Evolutionary conservation across 2,329 filamentous ascomycete genomes (phyloP).

Genomic region (Aspergillus melleus): DNA sequence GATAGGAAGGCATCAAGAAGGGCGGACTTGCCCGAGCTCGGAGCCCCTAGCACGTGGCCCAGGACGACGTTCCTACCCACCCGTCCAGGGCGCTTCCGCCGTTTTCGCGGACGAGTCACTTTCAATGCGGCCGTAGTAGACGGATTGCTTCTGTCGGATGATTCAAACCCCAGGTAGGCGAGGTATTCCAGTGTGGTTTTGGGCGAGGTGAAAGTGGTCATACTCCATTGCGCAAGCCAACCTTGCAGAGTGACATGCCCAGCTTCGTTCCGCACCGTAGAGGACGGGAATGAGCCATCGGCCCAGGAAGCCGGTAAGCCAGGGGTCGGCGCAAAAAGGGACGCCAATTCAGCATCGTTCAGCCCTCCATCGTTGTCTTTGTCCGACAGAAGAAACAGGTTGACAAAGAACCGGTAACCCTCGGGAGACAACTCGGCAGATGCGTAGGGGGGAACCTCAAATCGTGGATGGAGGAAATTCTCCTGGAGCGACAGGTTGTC

Average conservation of each 20-base stretch:
- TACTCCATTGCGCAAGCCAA: slow-evolving; percentile 98
- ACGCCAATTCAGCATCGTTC: slow-evolving; percentile 79
- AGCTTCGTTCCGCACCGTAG: slow-evolving; percentile 91
- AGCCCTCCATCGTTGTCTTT: slow-evolving; percentile 96
- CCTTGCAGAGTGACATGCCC: slow-evolving; percentile 95
- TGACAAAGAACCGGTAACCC: slow-evolving; percentile 96
- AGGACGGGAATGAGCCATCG: slow-evolving; percentile 86
- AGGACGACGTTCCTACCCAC: slow-evolving; percentile 94
- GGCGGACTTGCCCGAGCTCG: slow-evolving; percentile 85
- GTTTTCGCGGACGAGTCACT: slow-evolving; percentile 86
- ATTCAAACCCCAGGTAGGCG: slow-evolving; percentile 93
- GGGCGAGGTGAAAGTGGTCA: slow-evolving; percentile 96
- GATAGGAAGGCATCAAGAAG: slow-evolving; percentile 90
- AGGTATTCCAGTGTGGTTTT: slow-evolving; percentile 95
- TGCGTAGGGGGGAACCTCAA: slow-evolving; percentile 88
- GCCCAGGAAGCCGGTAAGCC: slow-evolving; percentile 84
- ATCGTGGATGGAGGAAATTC: slow-evolving; percentile 85
- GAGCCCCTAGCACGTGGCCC: slow-evolving; percentile 85
- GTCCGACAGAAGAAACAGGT: slow-evolving; percentile 91
- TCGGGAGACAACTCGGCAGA: slow-evolving; percentile 92
- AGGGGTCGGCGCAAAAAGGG: slow-evolving; percentile 89
- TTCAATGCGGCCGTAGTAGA: slow-evolving; percentile 83
- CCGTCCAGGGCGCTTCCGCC: slow-evolving; percentile 74
- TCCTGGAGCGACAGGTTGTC: slow-evolving; percentile 92
- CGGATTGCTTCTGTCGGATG: slow-evolving; percentile 67